Evolutionary conservation across 2,329 filamentous ascomycete species (phyloP), one percentile per base, ranked within the genome.

Genomic region (Stenocarpella maydis): DNA sequence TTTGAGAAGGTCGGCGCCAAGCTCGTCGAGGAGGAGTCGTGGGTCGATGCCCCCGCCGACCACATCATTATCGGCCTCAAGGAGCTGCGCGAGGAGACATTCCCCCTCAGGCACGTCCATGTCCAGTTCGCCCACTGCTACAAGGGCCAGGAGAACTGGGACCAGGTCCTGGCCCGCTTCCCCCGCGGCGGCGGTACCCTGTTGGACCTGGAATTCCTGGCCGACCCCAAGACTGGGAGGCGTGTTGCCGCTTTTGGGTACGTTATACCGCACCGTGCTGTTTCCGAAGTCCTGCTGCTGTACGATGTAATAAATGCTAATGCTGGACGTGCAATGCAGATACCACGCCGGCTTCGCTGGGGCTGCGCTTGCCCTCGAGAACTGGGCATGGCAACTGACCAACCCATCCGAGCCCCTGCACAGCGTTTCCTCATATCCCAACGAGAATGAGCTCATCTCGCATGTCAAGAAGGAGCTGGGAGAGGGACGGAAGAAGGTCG

Each of bases 201-300:
- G 17, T 88, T 94, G 70, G 95, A 98, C 76, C 87, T 98, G 45
- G 95, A 97, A 78, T 98, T 97, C 79, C 85, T 98, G 45, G 87
- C 88, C 47, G 91, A 97, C 74, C 69, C 69, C 34, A 87, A 90
- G 72, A 85, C 83, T 37, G 92, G 92, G 45, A 85, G 92, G 55
- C 84, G 92, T 71, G 90, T 95, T 1, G 90, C 91, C 10, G 90
- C 90, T 1, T 93, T 94, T 75, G 87, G 91, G 17, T 92, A 90
- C 37, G 45, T 19, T 15, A 37, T 34, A 37, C 34, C 34, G 12
- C n/a, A 37, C 14, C 6, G 6, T 12, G 19, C 24, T 28, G 26
- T 12, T n/a, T 49, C 15, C 8, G 3, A 2, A 2, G 12, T 24
- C 10, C 24, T 34, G 2, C 9, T 12, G 5, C 14, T 31, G 41